phyloP scores from a whole-genome alignment of 108 stramenopile species.

The Cyclotella sp. region DNA sequence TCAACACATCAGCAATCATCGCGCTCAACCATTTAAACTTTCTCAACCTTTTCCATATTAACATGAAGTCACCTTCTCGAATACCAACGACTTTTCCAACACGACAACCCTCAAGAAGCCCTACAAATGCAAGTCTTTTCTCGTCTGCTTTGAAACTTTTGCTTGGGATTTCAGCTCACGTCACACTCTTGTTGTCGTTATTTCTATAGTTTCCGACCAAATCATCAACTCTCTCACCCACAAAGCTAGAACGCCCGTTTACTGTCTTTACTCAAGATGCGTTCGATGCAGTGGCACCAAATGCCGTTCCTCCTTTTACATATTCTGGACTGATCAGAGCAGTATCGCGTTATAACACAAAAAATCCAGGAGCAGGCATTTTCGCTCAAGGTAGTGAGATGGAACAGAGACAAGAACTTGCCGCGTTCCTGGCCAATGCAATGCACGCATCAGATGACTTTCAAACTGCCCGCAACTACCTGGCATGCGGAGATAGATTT shows the following conservation, averaged over 20 bases:
- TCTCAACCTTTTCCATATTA: too few relatives aligned
- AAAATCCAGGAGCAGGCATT: slow-evolving; percentile 10
- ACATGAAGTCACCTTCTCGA: not conserved
- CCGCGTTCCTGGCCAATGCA: slow-evolving; percentile 24
- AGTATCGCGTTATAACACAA: slow-evolving; percentile 12
- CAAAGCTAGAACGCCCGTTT: not conserved
- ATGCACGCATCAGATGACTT: slow-evolving; percentile 25
- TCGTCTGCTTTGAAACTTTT: too few relatives aligned
- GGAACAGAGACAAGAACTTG: slow-evolving; percentile 18
- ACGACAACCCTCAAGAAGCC: too few relatives aligned
- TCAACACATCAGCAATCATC: too few relatives aligned
- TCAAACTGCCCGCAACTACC: slow-evolving; percentile 1
- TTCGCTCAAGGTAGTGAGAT: slow-evolving; percentile 17
- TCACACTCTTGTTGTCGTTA: too few relatives aligned
- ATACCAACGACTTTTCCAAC: not conserved
- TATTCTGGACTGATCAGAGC: slow-evolving; percentile 22
- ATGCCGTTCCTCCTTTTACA: slow-evolving; percentile 16
- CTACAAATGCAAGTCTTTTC: too few relatives aligned
- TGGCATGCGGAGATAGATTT: slow-evolving; percentile 1
- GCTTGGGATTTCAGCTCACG: too few relatives aligned
- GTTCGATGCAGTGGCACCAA: slow-evolving; percentile 17
- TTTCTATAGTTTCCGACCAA: too few relatives aligned
- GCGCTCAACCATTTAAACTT: too few relatives aligned
- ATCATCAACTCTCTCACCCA: too few relatives aligned
- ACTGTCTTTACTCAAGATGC: not conserved